Evolutionary conservation across 148 eudicot genomes (phyloP).

Genomic region (Rhododendron ovatum): DNA sequence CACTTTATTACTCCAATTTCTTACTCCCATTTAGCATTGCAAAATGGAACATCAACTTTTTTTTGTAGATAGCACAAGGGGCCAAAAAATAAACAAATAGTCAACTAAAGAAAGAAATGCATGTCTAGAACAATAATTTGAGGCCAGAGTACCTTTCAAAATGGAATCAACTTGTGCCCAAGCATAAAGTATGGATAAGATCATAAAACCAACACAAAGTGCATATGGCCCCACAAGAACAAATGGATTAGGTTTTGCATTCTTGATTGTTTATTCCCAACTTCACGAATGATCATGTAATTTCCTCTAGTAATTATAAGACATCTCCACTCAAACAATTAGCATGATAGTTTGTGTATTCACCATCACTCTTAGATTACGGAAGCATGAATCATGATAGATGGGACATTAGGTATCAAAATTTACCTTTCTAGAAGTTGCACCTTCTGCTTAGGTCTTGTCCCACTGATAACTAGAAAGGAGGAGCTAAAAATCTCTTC

Average conservation of each 20-base stretch:
- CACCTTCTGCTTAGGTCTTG: slow-evolving; percentile 69
- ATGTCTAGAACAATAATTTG: not conserved
- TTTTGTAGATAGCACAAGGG: not conserved
- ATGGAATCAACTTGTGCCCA: not conserved
- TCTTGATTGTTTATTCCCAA: not conserved
- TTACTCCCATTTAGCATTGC: not conserved
- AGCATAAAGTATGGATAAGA: not conserved
- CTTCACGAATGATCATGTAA: not conserved
- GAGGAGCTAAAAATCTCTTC: slow-evolving; percentile 65
- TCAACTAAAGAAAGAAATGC: not conserved
- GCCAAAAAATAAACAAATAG: not conserved
- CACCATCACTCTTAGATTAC: not conserved
- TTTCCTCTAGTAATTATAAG: not conserved
- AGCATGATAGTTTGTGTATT: not conserved
- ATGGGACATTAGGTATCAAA: not conserved
- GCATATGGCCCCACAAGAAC: not conserved
- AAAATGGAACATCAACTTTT: not conserved
- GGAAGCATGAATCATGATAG: slow-evolving; percentile 1
- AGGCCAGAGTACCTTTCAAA: not conserved
- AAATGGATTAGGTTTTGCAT: not conserved
- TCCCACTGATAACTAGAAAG: slow-evolving; percentile 57
- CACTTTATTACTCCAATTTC: not conserved
- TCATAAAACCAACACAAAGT: not conserved
- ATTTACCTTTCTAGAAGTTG: slow-evolving; percentile 79
- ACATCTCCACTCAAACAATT: not conserved